Evolutionary conservation across 2,329 filamentous ascomycete genomes (phyloP).

Genomic region (Aspergillus pseudotamarii): DNA sequence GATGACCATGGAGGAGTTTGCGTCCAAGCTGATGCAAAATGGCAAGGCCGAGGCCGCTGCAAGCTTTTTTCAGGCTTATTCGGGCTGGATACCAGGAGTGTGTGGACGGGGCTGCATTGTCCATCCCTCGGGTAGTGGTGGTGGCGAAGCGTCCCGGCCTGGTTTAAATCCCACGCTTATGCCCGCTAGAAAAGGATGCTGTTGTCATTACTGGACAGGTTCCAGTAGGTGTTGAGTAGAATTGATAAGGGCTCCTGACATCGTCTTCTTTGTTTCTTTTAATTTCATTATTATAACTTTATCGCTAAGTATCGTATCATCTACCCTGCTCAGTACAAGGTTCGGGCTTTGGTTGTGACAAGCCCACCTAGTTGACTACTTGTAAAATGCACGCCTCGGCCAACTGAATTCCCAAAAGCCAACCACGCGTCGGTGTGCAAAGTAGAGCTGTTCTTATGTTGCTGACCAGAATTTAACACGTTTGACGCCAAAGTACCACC

Average conservation of each 20-base stretch:
- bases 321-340: not conserved
- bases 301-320: not conserved
- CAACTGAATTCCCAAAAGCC: not conserved
- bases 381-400: not conserved
- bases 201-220: rapidly evolving
- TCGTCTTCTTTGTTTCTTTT: not conserved
- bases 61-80: too few species aligned
- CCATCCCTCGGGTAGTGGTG: not conserved
- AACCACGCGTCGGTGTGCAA: not conserved
- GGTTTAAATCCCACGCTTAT: not conserved
- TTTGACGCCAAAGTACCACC: not conserved
- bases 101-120: too few species aligned
- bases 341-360: not conserved
- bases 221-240: not conserved
- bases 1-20: too few species aligned
- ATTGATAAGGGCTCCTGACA: not conserved
- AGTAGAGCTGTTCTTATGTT: not conserved
- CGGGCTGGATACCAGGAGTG: too few species aligned
- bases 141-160: not conserved
- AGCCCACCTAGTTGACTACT: not conserved
- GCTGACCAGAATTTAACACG: not conserved
- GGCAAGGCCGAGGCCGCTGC: too few species aligned
- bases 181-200: not conserved
- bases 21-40: too few species aligned
- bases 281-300: not conserved